Evolutionary conservation across 495 filamentous ascomycete genomes (phyloP).

Genomic region (Xylaria sp.): DNA sequence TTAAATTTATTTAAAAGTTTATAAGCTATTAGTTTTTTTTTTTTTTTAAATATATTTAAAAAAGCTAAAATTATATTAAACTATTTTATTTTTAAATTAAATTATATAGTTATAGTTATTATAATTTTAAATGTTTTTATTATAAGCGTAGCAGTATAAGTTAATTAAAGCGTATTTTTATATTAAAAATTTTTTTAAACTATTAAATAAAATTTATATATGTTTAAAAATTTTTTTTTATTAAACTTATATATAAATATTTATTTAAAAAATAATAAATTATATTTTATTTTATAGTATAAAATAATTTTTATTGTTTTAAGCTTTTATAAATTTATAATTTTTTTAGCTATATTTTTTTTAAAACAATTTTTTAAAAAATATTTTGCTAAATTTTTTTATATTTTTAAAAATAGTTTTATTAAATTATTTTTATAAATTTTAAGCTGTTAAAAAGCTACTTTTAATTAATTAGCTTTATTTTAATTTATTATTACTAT

Average conservation of each 20-base stretch:
- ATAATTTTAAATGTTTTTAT: neutral
- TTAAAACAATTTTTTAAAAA: neutral
- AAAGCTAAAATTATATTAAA: neutral
- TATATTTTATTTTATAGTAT: neutral
- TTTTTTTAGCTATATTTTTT: neutral
- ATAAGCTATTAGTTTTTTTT: no score
- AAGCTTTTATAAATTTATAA: no score
- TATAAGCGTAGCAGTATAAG: neutral
- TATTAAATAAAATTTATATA: neutral
- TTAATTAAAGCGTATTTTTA: neutral
- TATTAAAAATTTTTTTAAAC: neutral
- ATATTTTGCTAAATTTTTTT: neutral
- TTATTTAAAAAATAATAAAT: neutral
- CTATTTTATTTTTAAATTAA: neutral
- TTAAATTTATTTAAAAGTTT: no score
- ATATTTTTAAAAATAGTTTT: neutral
- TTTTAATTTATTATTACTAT: neutral
- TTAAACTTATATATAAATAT: slow-evolving; percentile 7
- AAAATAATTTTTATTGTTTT: neutral
- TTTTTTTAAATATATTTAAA: neutral
- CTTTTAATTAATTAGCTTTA: neutral
- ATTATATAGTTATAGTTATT: neutral
- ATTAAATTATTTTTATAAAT: neutral
- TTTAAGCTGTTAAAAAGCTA: neutral
- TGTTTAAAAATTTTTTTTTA: slow-evolving; percentile 2